A percentile compares a stretch with the other conserved stretches of the same genome.
phyloP scores from a whole-genome alignment of 495 filamentous ascomycete species.

The Penicillium maclennaniae region DNA sequence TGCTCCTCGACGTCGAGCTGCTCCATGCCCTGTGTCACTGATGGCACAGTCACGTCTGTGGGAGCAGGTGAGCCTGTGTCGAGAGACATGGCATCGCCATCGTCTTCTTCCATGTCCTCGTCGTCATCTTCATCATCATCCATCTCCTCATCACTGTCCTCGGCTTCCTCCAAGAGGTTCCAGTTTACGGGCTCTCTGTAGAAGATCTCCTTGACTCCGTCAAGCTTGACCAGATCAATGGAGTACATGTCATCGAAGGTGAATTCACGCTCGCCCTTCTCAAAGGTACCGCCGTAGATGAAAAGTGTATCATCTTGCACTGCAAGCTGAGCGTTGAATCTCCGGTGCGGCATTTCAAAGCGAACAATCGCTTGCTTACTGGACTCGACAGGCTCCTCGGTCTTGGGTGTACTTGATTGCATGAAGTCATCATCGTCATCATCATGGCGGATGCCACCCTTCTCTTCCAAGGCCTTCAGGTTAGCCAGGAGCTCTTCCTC shows the following conservation, averaged over 20 bases:
- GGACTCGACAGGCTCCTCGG: conserved; percentile 51
- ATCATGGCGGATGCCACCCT: conserved; percentile 50
- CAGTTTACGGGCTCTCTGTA: conserved; percentile 80
- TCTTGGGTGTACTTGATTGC: conserved; percentile 33
- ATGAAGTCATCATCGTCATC: conserved; percentile 54
- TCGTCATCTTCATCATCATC: conserved; percentile 69
- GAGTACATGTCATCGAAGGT: conserved; percentile 93
- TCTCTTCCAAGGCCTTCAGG: conserved; percentile 74
- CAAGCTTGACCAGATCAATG: conserved; percentile 85
- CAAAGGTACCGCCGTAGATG: conserved; percentile 90
- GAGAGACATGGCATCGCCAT: conserved; percentile 40
- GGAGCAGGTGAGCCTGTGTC: conserved; percentile 34
- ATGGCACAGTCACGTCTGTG: conserved; percentile 36
- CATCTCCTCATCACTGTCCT: conserved; percentile 64
- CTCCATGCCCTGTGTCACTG: conserved; percentile 55
- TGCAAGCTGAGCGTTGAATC: conserved; percentile 86
- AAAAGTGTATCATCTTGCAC: conserved; percentile 91
- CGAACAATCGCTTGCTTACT: conserved; percentile 46
- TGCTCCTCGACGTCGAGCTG: conserved; percentile 57
- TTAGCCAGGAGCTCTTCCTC: conserved; percentile 88
- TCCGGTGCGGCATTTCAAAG: conserved; percentile 76
- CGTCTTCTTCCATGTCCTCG: conserved; percentile 50
- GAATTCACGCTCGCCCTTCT: conserved; percentile 89
- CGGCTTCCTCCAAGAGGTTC: conserved; percentile 64
- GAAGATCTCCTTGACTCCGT: conserved; percentile 87